These are phyloP conservation scores for Nothopassalora personata DNA, from an alignment of 2,329 filamentous ascomycete species.

Conservation along the genomic window DNA sequence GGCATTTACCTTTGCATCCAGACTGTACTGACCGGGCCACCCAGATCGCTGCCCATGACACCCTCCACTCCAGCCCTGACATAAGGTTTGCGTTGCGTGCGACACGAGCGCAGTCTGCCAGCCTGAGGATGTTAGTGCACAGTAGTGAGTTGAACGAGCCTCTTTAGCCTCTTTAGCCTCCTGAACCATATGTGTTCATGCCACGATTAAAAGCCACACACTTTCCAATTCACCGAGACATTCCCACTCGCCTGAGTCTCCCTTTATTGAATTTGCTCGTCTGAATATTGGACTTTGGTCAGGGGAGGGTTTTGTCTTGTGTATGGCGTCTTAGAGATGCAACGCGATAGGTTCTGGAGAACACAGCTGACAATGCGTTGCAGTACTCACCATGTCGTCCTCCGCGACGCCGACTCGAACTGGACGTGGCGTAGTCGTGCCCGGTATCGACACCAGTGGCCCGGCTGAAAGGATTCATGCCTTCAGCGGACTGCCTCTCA, in stretches of 20 bases:
- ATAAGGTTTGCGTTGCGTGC: slow-evolving; percentile 18
- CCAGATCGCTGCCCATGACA: slow-evolving; percentile 20
- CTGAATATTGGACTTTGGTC: slow-evolving; percentile 7
- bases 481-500: slow-evolving; percentile 21
- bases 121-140: slow-evolving; percentile 25
- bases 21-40: slow-evolving; percentile 23
- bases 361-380: slow-evolving; percentile 5
- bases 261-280: slow-evolving; percentile 16
- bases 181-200: slow-evolving; percentile 6
- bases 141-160: slow-evolving; percentile 26
- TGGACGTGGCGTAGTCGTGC: slow-evolving; percentile 21
- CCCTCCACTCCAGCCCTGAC: slow-evolving; percentile 24
- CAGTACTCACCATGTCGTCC: slow-evolving; percentile 26
- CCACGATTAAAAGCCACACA: slow-evolving; percentile 29
- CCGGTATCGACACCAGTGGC: slow-evolving; percentile 25
- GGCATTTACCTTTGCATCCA: slow-evolving; percentile 26
- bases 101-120: slow-evolving; percentile 21
- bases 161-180: slow-evolving; percentile 9
- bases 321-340: slow-evolving; percentile 17
- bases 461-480: slow-evolving; percentile 9
- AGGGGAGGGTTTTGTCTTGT: slow-evolving; percentile 20
- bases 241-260: slow-evolving; percentile 8
- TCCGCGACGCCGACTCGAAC: slow-evolving; percentile 21
- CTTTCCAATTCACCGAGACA: slow-evolving; percentile 10
- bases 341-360: slow-evolving; percentile 8